Conservation (phyloP, 2,329 filamentous ascomycete genomes). For the Stachybotrys chlorohalonatus region DNA sequence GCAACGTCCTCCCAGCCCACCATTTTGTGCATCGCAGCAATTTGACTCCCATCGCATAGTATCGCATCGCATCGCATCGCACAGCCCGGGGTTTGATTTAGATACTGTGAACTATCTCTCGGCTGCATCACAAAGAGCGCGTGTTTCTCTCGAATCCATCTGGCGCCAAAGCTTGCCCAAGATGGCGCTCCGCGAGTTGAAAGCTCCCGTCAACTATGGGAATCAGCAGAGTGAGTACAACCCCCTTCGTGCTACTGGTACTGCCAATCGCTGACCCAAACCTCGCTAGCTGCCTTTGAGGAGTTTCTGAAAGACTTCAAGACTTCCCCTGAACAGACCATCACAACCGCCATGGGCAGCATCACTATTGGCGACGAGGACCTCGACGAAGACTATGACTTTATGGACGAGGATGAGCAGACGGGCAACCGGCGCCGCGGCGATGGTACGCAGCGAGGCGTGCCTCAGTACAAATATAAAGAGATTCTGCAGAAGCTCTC, state of each 20-base stretch:
- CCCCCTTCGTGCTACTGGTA: slow-evolving; percentile 15
- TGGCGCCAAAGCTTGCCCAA: slow-evolving; percentile 13
- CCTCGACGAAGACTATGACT: slow-evolving; percentile 83
- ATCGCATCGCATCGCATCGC: slow-evolving; percentile 11
- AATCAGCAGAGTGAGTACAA: slow-evolving; percentile 64
- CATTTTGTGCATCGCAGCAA: slow-evolving; percentile 18
- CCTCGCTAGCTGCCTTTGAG: slow-evolving; percentile 62
- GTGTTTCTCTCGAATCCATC: neutral
- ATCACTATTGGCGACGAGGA: slow-evolving; percentile 83
- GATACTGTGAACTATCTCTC: too few relatives aligned
- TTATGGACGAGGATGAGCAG: slow-evolving; percentile 75
- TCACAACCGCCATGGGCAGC: slow-evolving; percentile 73
- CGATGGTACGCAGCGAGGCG: slow-evolving; percentile 30
- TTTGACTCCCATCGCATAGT: slow-evolving; percentile 9
- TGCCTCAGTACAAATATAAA: slow-evolving; percentile 78
- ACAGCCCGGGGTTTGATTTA: neutral
- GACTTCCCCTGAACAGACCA: slow-evolving; percentile 58
- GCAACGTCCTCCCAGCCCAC: slow-evolving; percentile 18
- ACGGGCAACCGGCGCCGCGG: slow-evolving; percentile 37
- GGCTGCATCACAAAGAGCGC: slow-evolving; percentile 3
- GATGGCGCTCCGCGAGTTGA: slow-evolving; percentile 83
- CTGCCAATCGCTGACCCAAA: neutral
- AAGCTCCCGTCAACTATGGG: slow-evolving; percentile 75
- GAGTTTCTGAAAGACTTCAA: slow-evolving; percentile 87
- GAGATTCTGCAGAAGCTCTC: slow-evolving; percentile 79